Percentiles rank a stretch among this genome's conserved stretches.
Conservation (phyloP, 2,329 filamentous ascomycete species). For the Mycogone perniciosa region DNA sequence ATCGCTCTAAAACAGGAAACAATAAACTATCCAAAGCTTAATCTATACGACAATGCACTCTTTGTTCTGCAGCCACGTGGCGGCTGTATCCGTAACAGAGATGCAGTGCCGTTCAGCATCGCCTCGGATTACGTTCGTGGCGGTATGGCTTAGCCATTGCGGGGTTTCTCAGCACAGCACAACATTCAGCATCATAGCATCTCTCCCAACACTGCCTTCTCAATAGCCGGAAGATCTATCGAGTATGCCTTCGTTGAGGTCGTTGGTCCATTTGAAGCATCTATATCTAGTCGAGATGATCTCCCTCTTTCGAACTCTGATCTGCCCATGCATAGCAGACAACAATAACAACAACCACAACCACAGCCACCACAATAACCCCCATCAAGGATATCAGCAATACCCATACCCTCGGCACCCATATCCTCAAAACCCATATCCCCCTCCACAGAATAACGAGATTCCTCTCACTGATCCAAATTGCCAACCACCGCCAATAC, state of each 20-base stretch:
- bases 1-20: not conserved
- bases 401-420: not conserved
- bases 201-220: not conserved
- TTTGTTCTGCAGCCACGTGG: not conserved
- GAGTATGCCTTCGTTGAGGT: too few species aligned
- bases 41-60: not conserved
- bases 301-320: not conserved
- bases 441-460: not conserved
- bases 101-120: not conserved
- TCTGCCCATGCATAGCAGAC: constrained; percentile 1
- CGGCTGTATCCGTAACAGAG: not conserved
- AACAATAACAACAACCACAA: too few species aligned
- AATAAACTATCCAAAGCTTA: not conserved
- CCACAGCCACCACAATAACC: too few species aligned
- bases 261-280: not conserved
- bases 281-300: not conserved
- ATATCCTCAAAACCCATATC: too few species aligned
- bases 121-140: not conserved
- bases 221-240: not conserved
- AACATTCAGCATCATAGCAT: not conserved
- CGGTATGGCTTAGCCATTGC: not conserved
- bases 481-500: not conserved
- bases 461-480: not conserved
- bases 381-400: not conserved
- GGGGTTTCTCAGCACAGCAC: not conserved